These are phyloP conservation scores for Chalciporus chontae DNA, from an alignment of 768 basidiomycete species.

Conservation along the genomic window DNA sequence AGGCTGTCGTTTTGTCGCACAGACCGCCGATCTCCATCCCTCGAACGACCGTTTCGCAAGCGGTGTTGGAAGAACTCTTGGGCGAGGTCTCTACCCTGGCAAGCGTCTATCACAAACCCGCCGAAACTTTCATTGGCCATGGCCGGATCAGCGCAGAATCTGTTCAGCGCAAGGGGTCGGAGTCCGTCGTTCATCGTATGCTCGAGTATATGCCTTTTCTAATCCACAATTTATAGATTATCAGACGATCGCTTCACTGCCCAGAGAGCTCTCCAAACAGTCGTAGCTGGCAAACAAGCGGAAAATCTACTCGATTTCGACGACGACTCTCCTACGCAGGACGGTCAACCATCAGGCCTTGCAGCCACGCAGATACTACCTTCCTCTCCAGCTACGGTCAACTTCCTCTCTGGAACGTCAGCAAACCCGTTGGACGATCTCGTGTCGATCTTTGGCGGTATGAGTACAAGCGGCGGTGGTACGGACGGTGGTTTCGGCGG, in stretches of 20 bases:
- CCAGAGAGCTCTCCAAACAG: constrained; percentile 86
- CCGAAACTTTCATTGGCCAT: constrained; percentile 91
- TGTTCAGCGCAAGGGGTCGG: constrained; percentile 58
- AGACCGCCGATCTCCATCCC: constrained; percentile 93
- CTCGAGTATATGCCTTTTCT: background rate
- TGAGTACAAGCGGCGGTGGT: constrained; percentile 27
- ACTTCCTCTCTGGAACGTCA: constrained; percentile 73
- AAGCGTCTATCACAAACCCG: constrained; percentile 97
- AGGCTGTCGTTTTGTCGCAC: constrained; percentile 86
- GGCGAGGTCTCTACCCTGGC: constrained; percentile 87
- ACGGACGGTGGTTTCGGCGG: constrained; percentile 15
- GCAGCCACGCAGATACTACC: constrained; percentile 74
- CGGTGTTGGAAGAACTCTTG: constrained; percentile 85
- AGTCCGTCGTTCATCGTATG: constrained; percentile 40
- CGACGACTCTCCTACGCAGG: constrained; percentile 62
- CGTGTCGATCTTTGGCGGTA: constrained; percentile 83
- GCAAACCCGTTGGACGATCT: constrained; percentile 90
- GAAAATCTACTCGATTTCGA: constrained; percentile 97
- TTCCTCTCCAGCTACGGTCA: constrained; percentile 70
- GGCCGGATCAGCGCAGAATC: constrained; percentile 85
- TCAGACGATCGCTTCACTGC: constrained; percentile 70
- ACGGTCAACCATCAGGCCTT: constrained; percentile 64
- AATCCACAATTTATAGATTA: constrained; percentile 31
- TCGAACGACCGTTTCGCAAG: constrained; percentile 84
- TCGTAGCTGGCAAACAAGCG: constrained; percentile 86